A percentile compares a stretch with the other conserved stretches of the same genome.
Conservation (phyloP, 805 yeast species). For the Barnettozyma salicaria region DNA sequence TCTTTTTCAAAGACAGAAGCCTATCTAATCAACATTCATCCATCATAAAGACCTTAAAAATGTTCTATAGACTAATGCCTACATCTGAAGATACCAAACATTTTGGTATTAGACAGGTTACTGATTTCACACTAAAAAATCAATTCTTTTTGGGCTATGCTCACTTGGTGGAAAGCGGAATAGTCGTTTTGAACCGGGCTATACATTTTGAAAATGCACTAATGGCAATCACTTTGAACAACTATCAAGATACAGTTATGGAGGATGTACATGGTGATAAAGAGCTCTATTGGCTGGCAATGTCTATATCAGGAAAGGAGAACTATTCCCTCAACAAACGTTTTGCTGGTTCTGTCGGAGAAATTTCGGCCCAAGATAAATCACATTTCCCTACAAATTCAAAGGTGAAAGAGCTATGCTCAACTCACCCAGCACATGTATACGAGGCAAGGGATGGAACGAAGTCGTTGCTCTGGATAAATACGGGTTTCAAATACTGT, state of each 20-base stretch:
- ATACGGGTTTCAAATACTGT: conserved; percentile 50
- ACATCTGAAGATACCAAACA: conserved; percentile 9
- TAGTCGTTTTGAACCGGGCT: conserved; percentile 14
- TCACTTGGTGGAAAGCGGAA: conserved; percentile 28
- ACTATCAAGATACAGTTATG: conserved; percentile 27
- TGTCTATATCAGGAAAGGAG: conserved; percentile 15
- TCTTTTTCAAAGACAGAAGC: conserved; percentile 39
- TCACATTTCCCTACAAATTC: conserved; percentile 9
- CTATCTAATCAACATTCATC: neutral
- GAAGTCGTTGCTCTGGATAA: conserved; percentile 46
- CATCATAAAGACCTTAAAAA: neutral
- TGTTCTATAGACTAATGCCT: conserved; percentile 3
- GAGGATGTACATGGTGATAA: conserved; percentile 30
- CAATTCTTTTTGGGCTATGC: conserved; percentile 15
- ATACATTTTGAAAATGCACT: conserved; percentile 21
- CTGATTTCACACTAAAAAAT: conserved; percentile 2
- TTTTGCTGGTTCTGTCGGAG: conserved; percentile 14
- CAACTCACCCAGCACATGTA: conserved; percentile 55
- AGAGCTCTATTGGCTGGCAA: conserved; percentile 32
- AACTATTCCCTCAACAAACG: conserved; percentile 5
- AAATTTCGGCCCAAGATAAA: conserved; percentile 10
- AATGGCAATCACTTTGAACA: conserved; percentile 25
- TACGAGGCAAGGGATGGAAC: conserved; percentile 23
- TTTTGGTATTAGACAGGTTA: conserved; percentile 1
- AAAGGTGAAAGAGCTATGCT: conserved; percentile 36